phyloP scores from a whole-genome alignment of 345 rosid genomes.

The Sisymbrium altissimum region DNA sequence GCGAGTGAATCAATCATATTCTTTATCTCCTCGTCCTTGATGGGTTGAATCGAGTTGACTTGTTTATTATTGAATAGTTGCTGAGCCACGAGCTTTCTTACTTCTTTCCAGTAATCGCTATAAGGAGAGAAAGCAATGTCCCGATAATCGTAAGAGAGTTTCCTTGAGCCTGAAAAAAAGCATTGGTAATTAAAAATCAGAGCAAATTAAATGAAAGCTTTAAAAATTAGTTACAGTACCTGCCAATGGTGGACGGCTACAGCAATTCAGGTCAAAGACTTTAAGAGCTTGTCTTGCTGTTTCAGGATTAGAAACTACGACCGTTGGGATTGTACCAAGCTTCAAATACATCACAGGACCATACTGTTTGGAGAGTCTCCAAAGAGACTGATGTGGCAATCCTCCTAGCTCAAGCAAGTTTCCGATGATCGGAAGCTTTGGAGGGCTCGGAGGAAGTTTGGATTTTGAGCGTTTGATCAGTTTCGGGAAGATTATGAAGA shows the following conservation, averaged over 20 bases:
- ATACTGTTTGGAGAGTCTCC: slow-evolving; percentile 43
- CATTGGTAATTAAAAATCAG: not conserved
- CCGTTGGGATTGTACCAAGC: slow-evolving; percentile 34
- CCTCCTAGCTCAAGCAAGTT: slow-evolving; percentile 41
- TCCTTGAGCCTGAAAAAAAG: slow-evolving; percentile 19
- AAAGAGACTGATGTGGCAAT: slow-evolving; percentile 31
- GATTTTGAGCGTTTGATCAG: not conserved
- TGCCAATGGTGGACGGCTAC: slow-evolving; percentile 38
- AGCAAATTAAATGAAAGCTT: not conserved
- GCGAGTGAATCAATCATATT: not conserved
- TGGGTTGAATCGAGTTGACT: not conserved
- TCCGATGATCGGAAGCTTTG: slow-evolving; percentile 42
- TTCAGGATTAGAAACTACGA: slow-evolving; percentile 45
- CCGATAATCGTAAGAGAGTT: slow-evolving; percentile 38
- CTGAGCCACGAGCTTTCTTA: slow-evolving; percentile 31
- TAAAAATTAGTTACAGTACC: not conserved
- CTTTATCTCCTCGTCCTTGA: not conserved
- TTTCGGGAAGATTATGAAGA: not conserved
- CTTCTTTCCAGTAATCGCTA: slow-evolving; percentile 40
- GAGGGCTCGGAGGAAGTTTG: slow-evolving; percentile 31
- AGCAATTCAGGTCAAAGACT: slow-evolving; percentile 42
- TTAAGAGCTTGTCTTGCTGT: slow-evolving; percentile 40
- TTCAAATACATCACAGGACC: slow-evolving; percentile 50
- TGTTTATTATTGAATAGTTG: slow-evolving; percentile 18
- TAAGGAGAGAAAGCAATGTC: slow-evolving; percentile 48